Percentiles rank a stretch among this genome's conserved stretches.
These are phyloP conservation scores for Xylaria sp. DNA, from an alignment of 2,329 filamentous ascomycete species.

Conservation along the genomic window DNA sequence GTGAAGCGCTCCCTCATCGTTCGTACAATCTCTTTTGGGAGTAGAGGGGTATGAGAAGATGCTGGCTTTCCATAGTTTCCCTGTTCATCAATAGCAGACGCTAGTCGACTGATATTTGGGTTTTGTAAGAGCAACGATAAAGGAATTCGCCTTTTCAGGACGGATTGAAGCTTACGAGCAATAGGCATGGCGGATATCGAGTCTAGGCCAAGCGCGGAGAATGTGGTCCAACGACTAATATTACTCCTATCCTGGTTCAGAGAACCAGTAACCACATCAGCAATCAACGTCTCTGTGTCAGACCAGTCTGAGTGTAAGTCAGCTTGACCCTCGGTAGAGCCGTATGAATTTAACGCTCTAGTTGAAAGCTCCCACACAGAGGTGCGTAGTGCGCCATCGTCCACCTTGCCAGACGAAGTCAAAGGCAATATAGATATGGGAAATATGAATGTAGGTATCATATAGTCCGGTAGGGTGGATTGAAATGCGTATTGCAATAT, in stretches of 20 bases:
- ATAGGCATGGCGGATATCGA: constrained; percentile 83
- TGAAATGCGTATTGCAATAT: constrained; percentile 66
- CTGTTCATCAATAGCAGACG: constrained; percentile 49
- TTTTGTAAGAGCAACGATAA: constrained; percentile 78
- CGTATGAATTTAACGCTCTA: constrained; percentile 56
- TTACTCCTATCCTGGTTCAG: constrained; percentile 58
- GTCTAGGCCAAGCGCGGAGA: constrained; percentile 83
- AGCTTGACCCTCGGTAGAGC: constrained; percentile 48
- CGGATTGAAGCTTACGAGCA: constrained; percentile 65
- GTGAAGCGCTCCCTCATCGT: constrained; percentile 51
- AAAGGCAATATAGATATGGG: constrained; percentile 76
- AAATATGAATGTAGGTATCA: constrained; percentile 80
- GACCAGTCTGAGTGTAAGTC: constrained; percentile 60
- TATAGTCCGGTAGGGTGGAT: constrained; percentile 74
- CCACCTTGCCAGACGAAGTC: constrained; percentile 79
- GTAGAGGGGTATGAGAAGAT: constrained; percentile 29
- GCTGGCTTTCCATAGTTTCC: background rate
- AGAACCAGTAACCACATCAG: constrained; percentile 62
- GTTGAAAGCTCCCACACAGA: constrained; percentile 60
- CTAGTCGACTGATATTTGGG: constrained; percentile 72
- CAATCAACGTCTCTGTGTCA: constrained; percentile 66
- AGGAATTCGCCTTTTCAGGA: constrained; percentile 62
- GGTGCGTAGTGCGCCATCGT: constrained; percentile 65
- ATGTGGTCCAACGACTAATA: constrained; percentile 74
- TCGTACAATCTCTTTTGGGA: constrained; percentile 45